Evolutionary conservation across 441 rosid species (phyloP).

Genomic region (Mallotus repandus): DNA sequence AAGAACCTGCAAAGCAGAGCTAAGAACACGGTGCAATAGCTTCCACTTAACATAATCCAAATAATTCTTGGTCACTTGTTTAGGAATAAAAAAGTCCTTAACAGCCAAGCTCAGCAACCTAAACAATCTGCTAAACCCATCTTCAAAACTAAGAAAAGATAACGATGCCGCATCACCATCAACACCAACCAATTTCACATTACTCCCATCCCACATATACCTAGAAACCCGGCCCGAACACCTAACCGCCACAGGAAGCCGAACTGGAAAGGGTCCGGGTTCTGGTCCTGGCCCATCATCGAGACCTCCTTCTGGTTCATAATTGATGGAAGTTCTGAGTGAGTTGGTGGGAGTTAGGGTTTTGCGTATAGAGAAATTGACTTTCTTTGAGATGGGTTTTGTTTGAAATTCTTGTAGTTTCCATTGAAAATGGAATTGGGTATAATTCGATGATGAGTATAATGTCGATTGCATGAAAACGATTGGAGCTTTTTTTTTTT

Average conservation of each 20-base stretch:
- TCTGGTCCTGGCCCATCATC: conserved; percentile 15
- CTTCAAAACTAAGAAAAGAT: conserved; percentile 31
- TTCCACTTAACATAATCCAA: conserved; percentile 87
- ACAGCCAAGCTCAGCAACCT: conserved; percentile 41
- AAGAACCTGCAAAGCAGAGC: conserved; percentile 93
- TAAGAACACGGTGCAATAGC: conserved; percentile 84
- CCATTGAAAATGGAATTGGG: conserved; percentile 35
- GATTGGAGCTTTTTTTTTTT: not conserved
- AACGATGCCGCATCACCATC: conserved; percentile 42
- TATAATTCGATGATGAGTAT: conserved; percentile 20
- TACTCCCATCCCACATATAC: conserved; percentile 59
- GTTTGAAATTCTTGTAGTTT: conserved; percentile 20
- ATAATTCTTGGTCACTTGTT: conserved; percentile 61
- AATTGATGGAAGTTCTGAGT: conserved; percentile 39
- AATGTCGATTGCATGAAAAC: conserved; percentile 49
- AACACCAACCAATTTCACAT: conserved; percentile 41
- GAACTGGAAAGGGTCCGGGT: conserved; percentile 25
- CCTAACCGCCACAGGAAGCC: conserved; percentile 55
- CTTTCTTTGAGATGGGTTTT: conserved; percentile 19
- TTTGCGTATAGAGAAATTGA: conserved; percentile 12
- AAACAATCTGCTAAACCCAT: conserved; percentile 38
- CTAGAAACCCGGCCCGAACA: conserved; percentile 56
- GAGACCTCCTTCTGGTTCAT: conserved; percentile 39
- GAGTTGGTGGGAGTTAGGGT: conserved; percentile 25
- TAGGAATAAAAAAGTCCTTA: conserved; percentile 76